Evolutionary conservation across 441 rosid genomes (phyloP).

Genomic region (Rhodomyrtus psidioides): DNA sequence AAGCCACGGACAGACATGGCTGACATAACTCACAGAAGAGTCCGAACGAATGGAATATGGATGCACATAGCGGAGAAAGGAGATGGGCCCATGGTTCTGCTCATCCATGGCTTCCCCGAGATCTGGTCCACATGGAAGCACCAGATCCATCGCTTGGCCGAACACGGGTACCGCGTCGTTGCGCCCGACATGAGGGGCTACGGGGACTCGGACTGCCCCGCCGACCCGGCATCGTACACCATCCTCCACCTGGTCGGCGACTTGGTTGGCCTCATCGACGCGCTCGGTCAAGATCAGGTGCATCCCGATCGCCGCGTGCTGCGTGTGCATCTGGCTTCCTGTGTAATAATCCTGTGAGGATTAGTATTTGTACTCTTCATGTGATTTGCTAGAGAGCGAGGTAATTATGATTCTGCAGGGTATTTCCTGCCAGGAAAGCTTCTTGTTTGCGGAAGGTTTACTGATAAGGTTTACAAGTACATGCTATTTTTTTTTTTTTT

Average conservation of each 20-base stretch:
- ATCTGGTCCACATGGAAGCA: slow-evolving; percentile 21
- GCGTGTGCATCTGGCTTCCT: neutral
- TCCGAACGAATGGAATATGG: slow-evolving; percentile 10
- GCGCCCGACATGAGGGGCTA: slow-evolving; percentile 21
- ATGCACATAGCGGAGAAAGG: slow-evolving; percentile 20
- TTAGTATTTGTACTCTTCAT: neutral
- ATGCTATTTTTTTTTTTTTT: too few relatives aligned
- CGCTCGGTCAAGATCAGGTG: slow-evolving; percentile 5
- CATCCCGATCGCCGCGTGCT: neutral
- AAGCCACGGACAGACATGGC: neutral
- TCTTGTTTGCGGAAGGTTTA: too few relatives aligned
- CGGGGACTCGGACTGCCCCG: slow-evolving; percentile 9
- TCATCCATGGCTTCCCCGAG: slow-evolving; percentile 26
- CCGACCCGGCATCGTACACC: slow-evolving; percentile 1
- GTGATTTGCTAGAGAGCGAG: neutral
- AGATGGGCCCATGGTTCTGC: slow-evolving; percentile 15
- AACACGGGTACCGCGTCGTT: slow-evolving; percentile 10
- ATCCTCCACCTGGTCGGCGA: slow-evolving; percentile 17
- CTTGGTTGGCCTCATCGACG: slow-evolving; percentile 11
- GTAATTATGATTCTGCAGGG: neutral
- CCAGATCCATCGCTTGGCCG: slow-evolving; percentile 15
- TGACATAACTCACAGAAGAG: slow-evolving; percentile 4
- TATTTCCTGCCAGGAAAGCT: neutral
- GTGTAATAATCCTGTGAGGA: neutral
- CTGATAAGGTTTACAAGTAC: neutral